These are phyloP conservation scores for Eucommia ulmoides DNA, from an alignment of 257 asterid species.

Conservation along the genomic window DNA sequence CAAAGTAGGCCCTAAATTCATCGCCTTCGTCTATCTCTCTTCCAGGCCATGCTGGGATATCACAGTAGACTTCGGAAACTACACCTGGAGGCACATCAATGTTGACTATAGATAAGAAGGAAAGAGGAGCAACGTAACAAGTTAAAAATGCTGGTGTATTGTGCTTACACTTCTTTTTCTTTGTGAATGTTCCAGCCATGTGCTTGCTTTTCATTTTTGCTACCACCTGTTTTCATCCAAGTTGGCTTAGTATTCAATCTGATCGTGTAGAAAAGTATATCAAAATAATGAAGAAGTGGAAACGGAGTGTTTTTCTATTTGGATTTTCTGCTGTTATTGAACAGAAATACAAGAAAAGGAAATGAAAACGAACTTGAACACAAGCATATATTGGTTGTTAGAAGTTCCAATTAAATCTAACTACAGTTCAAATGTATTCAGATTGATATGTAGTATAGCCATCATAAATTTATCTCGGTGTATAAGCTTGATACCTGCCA, in stretches of 20 bases:
- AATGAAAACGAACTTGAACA: background rate
- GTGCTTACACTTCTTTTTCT: constrained; percentile 79
- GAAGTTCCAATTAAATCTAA: background rate
- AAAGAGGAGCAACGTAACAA: constrained; percentile 1
- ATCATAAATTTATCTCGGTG: background rate
- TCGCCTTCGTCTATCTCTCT: constrained; percentile 34
- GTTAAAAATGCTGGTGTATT: constrained; percentile 3
- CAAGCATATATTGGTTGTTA: background rate
- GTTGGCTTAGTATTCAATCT: background rate
- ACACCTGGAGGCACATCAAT: constrained; percentile 24
- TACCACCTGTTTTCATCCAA: constrained; percentile 52
- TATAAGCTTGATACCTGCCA: constrained; percentile 33
- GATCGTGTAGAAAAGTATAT: background rate
- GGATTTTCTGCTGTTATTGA: background rate
- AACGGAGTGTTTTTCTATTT: background rate
- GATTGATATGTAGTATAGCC: background rate
- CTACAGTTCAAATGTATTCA: background rate
- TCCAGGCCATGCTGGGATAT: constrained; percentile 64
- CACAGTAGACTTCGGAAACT: constrained; percentile 42
- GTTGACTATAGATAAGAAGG: constrained; percentile 5
- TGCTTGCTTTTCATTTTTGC: constrained; percentile 81
- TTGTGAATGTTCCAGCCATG: constrained; percentile 85
- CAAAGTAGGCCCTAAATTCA: constrained; percentile 59
- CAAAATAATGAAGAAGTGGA: background rate
- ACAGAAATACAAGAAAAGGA: background rate